Base-by-base conservation (phyloP, 805 yeast genomes). In the Starmera dryadoides region DNA sequence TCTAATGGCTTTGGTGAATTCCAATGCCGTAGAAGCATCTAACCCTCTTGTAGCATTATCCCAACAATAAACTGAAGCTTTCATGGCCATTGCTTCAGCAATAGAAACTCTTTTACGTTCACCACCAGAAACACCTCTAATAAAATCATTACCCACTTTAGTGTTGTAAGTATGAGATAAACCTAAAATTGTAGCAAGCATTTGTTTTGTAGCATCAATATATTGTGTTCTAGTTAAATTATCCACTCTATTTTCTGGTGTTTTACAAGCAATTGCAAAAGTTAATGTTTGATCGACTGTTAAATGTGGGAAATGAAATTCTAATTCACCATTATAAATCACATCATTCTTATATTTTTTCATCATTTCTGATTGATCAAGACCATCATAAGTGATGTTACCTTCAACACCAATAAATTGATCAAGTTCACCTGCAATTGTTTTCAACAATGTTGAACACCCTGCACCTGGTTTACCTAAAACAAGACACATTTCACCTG, bases 11-110 rank as follows among this genome's bases (percentile, higher is more conserved):
- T 76, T 68, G 31, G 82, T 69, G 52, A 77, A 85, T 55, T 83
- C 89, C 46, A 81, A 66, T 3, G 95, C 94, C 32, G 93, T 84
- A 10, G 93, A 83, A 4, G 93, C 73, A 62, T 85, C 95, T 43
- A 86, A 68, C 50, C 95, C 95, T 65, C 93, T 75, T 6, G 95
- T 86, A 6, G 91, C 82, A 53, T 86, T 86, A 65, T 85, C 89
- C 77, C 85, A 81, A 59, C 84, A 77, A 46, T 73, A 79, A 37
- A 81, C 66, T 36, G 74, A 64, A 23, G 86, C 81, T 22, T 80
- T 76, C 36, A 79, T 69, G 35, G 82, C 72, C 34, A 81, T 63
- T 2, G 84, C 84, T 61, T 85, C 95, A 10, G 88, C 86, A 50
- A 85, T 79, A 10, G 91, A 81, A 3, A 85, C 91, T 65, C 94